Evolutionary conservation across 2,329 filamentous ascomycete species (phyloP).

Genomic region (Claviceps sp.): DNA sequence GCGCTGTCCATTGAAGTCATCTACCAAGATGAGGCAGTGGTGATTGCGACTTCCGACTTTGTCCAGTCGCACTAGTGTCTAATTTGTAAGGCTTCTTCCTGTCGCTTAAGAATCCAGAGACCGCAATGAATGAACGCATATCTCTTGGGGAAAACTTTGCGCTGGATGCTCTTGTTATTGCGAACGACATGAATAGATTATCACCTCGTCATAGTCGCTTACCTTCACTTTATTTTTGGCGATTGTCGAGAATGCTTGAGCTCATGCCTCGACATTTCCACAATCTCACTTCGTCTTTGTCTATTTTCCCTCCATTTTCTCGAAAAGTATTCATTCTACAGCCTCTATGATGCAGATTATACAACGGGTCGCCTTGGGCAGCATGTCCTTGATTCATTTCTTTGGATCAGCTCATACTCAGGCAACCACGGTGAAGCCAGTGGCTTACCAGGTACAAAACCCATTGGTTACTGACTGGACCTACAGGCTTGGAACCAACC

Average conservation of each 20-base stretch:
- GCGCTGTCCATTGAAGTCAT: not conserved
- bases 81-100: not conserved
- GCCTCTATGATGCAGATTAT: not conserved
- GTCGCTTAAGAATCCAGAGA: not conserved
- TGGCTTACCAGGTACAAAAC: constrained; percentile 22
- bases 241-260: not conserved
- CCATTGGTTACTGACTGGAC: constrained; percentile 40
- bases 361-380: not conserved
- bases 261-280: not conserved
- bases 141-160: not conserved
- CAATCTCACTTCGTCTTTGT: not conserved
- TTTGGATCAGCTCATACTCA: not conserved
- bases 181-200: too few species aligned
- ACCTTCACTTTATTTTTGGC: not conserved
- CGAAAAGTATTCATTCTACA: too few species aligned
- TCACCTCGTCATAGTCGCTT: not conserved
- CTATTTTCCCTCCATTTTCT: not conserved
- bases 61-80: not conserved
- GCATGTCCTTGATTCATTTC: not conserved
- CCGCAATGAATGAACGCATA: not conserved
- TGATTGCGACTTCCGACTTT: not conserved
- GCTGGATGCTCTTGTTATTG: not conserved
- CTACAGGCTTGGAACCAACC: constrained; percentile 33
- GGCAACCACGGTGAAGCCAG: not conserved
- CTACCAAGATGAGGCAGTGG: not conserved